Conservation (phyloP, 768 basidiomycete species). For the Kondoa malvinella region DNA sequence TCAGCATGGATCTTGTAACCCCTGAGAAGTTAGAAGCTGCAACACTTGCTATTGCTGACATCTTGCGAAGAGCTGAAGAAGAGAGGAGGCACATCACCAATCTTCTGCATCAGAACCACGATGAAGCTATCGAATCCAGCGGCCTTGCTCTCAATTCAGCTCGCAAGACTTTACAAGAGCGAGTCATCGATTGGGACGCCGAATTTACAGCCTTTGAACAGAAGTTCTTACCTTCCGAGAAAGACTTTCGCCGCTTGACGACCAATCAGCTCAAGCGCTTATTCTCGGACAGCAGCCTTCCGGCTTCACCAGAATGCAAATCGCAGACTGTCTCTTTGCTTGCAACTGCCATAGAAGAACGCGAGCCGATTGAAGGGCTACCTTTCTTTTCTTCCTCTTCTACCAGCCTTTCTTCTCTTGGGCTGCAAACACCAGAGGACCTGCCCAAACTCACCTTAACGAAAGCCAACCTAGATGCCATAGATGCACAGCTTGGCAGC, state of each 20-base stretch:
- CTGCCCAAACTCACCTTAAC: not conserved
- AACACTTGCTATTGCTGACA: conserved; percentile 45
- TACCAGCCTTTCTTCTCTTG: not conserved
- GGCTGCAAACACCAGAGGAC: not conserved
- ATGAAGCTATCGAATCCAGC: conserved; percentile 44
- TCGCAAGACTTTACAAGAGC: conserved; percentile 71
- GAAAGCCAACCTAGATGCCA: not conserved
- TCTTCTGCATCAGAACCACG: conserved; percentile 62
- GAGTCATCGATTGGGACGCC: conserved; percentile 88
- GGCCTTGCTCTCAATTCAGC: conserved; percentile 86
- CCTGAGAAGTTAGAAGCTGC: conserved; percentile 38
- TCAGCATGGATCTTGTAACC: conserved; percentile 22
- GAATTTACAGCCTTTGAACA: conserved; percentile 61
- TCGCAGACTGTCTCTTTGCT: not conserved
- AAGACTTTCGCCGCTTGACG: conserved; percentile 36
- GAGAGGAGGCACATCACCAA: conserved; percentile 48
- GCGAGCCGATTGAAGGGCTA: not conserved
- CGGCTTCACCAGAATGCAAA: conserved; percentile 8
- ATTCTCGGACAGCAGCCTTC: conserved; percentile 27
- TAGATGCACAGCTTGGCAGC: not conserved
- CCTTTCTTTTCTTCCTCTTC: not conserved
- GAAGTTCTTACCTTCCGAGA: conserved; percentile 36
- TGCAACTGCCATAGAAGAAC: not conserved
- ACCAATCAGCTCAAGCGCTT: conserved; percentile 32
- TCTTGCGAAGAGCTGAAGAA: conserved; percentile 57